Conservation (phyloP, 768 basidiomycete species). For the Daedaleopsis sinensis region DNA sequence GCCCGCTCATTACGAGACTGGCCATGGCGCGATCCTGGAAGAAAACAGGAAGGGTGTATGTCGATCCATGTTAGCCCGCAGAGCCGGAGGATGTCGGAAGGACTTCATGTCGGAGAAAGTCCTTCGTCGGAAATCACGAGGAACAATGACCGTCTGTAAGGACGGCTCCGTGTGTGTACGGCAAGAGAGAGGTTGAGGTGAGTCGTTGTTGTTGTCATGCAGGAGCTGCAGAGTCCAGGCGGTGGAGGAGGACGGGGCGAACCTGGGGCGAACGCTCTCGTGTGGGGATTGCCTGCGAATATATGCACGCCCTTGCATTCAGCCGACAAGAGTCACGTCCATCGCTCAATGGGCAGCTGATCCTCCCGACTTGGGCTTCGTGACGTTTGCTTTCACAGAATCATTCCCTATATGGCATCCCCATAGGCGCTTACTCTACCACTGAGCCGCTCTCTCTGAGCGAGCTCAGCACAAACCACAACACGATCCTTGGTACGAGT, state of each 20-base stretch:
- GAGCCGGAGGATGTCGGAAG: constrained; percentile 12
- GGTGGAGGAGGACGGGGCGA: constrained; percentile 1
- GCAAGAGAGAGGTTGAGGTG: too few relatives aligned
- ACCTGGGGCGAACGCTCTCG: too few relatives aligned
- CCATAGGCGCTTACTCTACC: too few relatives aligned
- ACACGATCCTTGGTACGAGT: too few relatives aligned
- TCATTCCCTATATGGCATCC: constrained; percentile 1
- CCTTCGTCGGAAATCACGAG: neutral
- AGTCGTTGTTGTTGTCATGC: neutral
- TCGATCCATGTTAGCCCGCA: constrained; percentile 11
- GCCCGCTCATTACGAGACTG: constrained; percentile 2
- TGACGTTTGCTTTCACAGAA: constrained; percentile 10
- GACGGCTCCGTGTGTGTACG: neutral
- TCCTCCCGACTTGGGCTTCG: constrained; percentile 11
- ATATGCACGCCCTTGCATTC: constrained; percentile 7
- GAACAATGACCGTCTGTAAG: neutral
- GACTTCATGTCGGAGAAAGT: constrained; percentile 16
- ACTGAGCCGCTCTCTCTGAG: too few relatives aligned
- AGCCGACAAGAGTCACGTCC: neutral
- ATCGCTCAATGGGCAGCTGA: constrained; percentile 11
- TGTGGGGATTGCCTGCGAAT: neutral
- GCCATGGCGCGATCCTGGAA: neutral
- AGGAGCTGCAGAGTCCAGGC: neutral
- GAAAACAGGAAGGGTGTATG: constrained; percentile 1
- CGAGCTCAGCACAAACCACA: too few relatives aligned